These are phyloP conservation scores for Aspergillus ibericus DNA, from an alignment of 2,329 filamentous ascomycete genomes.

Conservation along the genomic window DNA sequence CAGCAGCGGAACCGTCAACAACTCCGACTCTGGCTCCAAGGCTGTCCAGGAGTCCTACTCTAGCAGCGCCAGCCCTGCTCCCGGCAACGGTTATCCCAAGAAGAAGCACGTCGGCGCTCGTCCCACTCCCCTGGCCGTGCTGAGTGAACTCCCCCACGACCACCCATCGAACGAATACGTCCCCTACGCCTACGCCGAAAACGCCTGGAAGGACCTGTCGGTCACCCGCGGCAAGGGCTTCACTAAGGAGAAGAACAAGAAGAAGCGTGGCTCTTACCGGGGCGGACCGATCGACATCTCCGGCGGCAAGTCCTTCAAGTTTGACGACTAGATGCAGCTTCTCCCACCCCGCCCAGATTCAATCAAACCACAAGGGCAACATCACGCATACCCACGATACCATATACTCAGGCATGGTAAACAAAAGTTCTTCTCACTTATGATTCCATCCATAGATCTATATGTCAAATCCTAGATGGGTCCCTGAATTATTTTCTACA, in stretches of 20 bases:
- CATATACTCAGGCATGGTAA: neutral
- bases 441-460: conserved; percentile 16
- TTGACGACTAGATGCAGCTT: conserved; percentile 68
- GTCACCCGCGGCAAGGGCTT: conserved; percentile 95
- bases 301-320: conserved; percentile 85
- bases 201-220: conserved; percentile 82
- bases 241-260: conserved; percentile 99
- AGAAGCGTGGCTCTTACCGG: conserved; percentile 85
- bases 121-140: conserved; percentile 75
- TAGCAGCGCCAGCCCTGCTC: conserved; percentile 51
- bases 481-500: conserved; percentile 14
- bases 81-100: conserved; percentile 29
- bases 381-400: neutral
- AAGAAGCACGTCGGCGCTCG: conserved; percentile 52
- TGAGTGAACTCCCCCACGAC: conserved; percentile 66
- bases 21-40: conserved; percentile 25
- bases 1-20: conserved; percentile 33
- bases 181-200: conserved; percentile 82
- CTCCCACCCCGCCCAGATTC: no score
- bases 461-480: conserved; percentile 15
- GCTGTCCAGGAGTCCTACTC: conserved; percentile 46
- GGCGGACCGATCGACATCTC: conserved; percentile 84
- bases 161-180: conserved; percentile 79
- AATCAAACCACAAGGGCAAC: neutral
- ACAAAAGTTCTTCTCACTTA: conserved; percentile 5